These are phyloP conservation scores for Gynandropsis gynandra DNA, from an alignment of 345 rosid species.

Conservation along the genomic window DNA sequence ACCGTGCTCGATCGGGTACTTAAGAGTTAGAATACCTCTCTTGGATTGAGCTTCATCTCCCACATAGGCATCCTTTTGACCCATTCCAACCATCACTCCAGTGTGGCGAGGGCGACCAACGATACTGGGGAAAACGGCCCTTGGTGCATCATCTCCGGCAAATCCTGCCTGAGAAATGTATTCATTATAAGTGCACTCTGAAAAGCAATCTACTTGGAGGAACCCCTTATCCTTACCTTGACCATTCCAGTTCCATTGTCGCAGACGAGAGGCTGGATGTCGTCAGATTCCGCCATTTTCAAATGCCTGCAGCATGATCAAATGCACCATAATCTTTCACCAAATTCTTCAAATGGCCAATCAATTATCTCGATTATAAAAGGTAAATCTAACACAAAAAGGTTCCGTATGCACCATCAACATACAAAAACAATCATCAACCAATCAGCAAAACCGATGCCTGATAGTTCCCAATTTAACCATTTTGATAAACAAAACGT, in stretches of 20 bases:
- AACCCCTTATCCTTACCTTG: constrained; percentile 34
- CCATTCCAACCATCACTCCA: constrained; percentile 7
- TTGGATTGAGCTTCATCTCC: constrained; percentile 22
- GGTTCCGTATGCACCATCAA: too few species aligned
- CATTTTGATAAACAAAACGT: too few species aligned
- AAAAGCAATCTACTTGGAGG: not conserved
- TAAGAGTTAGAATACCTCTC: constrained; percentile 15
- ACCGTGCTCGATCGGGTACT: constrained; percentile 21
- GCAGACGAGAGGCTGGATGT: constrained; percentile 54
- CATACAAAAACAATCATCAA: too few species aligned
- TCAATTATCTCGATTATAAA: too few species aligned
- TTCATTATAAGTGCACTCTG: not conserved
- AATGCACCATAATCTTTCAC: constrained; percentile 1
- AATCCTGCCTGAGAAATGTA: constrained; percentile 31
- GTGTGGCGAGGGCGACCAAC: constrained; percentile 22
- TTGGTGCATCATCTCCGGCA: constrained; percentile 35
- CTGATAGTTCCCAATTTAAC: too few species aligned
- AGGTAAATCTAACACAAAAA: too few species aligned
- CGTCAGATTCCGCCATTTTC: constrained; percentile 56
- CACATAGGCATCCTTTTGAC: not conserved
- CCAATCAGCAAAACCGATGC: too few species aligned
- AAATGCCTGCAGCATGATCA: constrained; percentile 18
- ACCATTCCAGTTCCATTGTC: constrained; percentile 73
- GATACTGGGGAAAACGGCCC: constrained; percentile 32
- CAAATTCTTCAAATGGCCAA: not conserved